Percentiles rank a stretch among this genome's conserved stretches.
phyloP scores from a whole-genome alignment of 2,329 filamentous ascomycete species.

The Geosmithia morbida region DNA sequence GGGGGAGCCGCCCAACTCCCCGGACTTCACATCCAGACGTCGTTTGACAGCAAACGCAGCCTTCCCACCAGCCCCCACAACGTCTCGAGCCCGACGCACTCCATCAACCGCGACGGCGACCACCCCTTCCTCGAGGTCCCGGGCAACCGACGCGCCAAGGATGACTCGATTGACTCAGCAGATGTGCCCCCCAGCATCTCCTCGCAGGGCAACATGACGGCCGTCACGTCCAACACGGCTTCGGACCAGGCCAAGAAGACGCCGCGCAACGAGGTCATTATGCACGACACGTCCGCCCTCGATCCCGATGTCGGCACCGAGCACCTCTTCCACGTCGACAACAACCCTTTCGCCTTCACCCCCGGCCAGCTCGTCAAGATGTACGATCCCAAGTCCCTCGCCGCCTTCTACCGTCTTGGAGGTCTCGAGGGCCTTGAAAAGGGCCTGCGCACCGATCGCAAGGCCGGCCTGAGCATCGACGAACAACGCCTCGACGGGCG shows the following conservation, averaged over 20 bases:
- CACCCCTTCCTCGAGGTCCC: constrained; percentile 52
- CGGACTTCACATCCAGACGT: constrained; percentile 39
- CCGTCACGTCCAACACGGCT: constrained; percentile 29
- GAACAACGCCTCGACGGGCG: constrained; percentile 51
- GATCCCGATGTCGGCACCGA: constrained; percentile 65
- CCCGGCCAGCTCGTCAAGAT: constrained; percentile 77
- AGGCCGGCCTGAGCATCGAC: constrained; percentile 61
- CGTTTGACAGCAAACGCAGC: constrained; percentile 52
- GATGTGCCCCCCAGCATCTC: constrained; percentile 44
- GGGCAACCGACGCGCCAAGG: constrained; percentile 38
- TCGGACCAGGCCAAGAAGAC: constrained; percentile 22
- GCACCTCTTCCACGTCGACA: constrained; percentile 56
- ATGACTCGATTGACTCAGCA: constrained; percentile 56
- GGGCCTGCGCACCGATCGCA: constrained; percentile 59
- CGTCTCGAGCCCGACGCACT: constrained; percentile 43
- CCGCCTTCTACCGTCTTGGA: constrained; percentile 69
- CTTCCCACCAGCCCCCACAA: constrained; percentile 61
- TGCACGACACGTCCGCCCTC: constrained; percentile 54
- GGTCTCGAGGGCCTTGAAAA: constrained; percentile 66
- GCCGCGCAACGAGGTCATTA: constrained; percentile 35
- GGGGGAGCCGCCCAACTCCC: constrained; percentile 5
- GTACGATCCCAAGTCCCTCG: constrained; percentile 75
- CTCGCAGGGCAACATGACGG: constrained; percentile 49
- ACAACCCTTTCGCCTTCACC: constrained; percentile 77
- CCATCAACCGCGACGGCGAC: constrained; percentile 28